A percentile compares a stretch with the other conserved stretches of the same genome.
These are phyloP conservation scores for Talaromyces amestolkiae DNA, from an alignment of 2,329 filamentous ascomycete species.

Conservation along the genomic window DNA sequence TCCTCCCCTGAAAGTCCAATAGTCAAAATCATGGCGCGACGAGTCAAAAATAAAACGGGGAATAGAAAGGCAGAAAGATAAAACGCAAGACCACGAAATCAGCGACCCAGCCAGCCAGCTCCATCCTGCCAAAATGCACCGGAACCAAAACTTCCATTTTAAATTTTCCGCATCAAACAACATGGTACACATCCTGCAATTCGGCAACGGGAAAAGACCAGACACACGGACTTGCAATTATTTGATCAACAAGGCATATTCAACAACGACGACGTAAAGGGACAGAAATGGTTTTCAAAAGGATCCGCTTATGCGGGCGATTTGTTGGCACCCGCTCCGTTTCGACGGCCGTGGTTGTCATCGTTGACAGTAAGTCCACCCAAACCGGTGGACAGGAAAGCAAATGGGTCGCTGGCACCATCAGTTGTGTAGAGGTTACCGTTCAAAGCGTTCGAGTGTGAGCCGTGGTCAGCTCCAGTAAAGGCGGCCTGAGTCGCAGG, in stretches of 20 bases:
- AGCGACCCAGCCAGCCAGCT: conserved; percentile 43
- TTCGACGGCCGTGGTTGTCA: conserved; percentile 46
- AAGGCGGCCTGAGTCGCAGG: conserved; percentile 93
- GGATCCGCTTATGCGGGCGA: conserved; percentile 35
- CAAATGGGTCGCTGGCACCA: conserved; percentile 60
- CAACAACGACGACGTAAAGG: conserved; percentile 17
- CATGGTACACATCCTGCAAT: conserved; percentile 34
- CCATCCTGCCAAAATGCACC: conserved; percentile 45
- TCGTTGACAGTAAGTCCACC: conserved; percentile 57
- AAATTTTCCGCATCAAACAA: conserved; percentile 41
- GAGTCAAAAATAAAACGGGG: conserved; percentile 6
- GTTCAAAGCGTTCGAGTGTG: conserved; percentile 72
- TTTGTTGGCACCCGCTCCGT: conserved; percentile 46
- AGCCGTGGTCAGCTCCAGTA: conserved; percentile 79
- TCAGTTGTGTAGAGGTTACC: conserved; percentile 65
- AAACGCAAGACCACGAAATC: conserved; percentile 30
- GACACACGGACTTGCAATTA: conserved; percentile 38
- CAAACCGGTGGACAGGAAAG: conserved; percentile 61
- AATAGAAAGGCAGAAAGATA: conserved; percentile 5
- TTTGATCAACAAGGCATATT: conserved; percentile 23
- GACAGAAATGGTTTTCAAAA: conserved; percentile 18
- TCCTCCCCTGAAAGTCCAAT: conserved; percentile 6
- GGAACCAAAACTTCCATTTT: conserved; percentile 43
- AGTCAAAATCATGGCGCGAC: conserved; percentile 1
- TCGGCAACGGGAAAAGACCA: conserved; percentile 37